phyloP scores from a whole-genome alignment of 2,329 filamentous ascomycete species.

The Epichloe bromicola region DNA sequence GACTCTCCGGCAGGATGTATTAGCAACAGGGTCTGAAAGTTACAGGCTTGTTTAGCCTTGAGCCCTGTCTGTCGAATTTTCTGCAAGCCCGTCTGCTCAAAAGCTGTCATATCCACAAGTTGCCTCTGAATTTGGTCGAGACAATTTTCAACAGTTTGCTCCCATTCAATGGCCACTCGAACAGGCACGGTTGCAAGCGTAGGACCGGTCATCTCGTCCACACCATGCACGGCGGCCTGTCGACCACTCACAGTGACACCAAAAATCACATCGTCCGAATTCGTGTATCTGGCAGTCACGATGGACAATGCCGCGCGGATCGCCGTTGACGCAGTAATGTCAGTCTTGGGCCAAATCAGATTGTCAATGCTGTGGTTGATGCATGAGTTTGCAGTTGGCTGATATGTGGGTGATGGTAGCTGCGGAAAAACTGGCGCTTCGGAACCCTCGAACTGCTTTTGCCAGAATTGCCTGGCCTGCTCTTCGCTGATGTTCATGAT shows the following conservation, averaged over 20 bases:
- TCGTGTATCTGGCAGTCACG: constrained; percentile 23
- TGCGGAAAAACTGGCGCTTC: neutral
- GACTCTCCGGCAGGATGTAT: neutral
- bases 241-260: constrained; percentile 16
- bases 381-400: constrained; percentile 1
- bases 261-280: constrained; percentile 18
- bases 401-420: neutral
- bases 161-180: constrained; percentile 7
- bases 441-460: constrained; percentile 5
- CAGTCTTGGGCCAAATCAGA: constrained; percentile 4
- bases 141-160: constrained; percentile 4
- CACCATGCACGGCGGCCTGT: constrained; percentile 12
- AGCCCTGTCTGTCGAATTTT: constrained; percentile 13
- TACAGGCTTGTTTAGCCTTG: constrained; percentile 7
- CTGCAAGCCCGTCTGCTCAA: constrained; percentile 16
- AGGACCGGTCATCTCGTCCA: constrained; percentile 16
- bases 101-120: constrained; percentile 12
- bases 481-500: constrained; percentile 20
- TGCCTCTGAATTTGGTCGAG: constrained; percentile 12
- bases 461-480: constrained; percentile 28
- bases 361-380: neutral
- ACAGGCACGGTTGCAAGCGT: constrained; percentile 16
- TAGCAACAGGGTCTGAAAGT: constrained; percentile 9
- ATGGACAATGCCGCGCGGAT: constrained; percentile 18
- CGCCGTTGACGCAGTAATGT: constrained; percentile 11